Conservation (phyloP, 2,329 filamentous ascomycete species). For the Pseudopyrenochaeta lycopersici region DNA sequence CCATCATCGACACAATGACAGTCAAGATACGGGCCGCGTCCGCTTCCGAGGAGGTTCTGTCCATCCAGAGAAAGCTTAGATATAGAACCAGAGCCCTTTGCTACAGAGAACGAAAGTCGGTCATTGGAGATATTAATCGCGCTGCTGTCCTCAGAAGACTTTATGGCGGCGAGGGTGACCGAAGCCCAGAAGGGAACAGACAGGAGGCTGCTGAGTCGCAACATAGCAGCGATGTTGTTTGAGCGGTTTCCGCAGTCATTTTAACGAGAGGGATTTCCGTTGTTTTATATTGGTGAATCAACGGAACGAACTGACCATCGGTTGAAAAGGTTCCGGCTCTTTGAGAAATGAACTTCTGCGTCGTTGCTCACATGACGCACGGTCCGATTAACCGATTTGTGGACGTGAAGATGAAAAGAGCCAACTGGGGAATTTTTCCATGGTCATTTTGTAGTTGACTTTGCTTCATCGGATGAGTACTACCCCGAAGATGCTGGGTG, state of each 20-base stretch:
- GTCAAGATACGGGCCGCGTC: constrained; percentile 68
- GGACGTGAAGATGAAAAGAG: background rate
- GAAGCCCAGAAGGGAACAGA: constrained; percentile 9
- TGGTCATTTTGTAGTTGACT: background rate
- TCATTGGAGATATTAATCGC: constrained; percentile 25
- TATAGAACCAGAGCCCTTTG: constrained; percentile 16
- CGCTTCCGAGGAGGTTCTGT: constrained; percentile 64
- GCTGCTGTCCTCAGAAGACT: constrained; percentile 16
- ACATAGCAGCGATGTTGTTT: background rate
- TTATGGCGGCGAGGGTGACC: constrained; percentile 12
- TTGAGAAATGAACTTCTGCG: background rate
- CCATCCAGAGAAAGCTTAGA: constrained; percentile 53
- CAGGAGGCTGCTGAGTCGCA: background rate
- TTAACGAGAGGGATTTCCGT: background rate
- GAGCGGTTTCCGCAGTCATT: background rate
- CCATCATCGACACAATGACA: constrained; percentile 70
- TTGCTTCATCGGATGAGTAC: background rate
- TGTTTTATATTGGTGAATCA: background rate
- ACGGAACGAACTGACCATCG: background rate
- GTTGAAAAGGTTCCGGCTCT: background rate
- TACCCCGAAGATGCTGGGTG: background rate
- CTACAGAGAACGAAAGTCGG: constrained; percentile 18
- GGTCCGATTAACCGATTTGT: background rate
- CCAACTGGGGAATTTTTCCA: background rate
- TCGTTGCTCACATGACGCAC: background rate